Conservation (phyloP, 1,284 basidiomycete genomes). For the Termitomyces sp. region DNA sequence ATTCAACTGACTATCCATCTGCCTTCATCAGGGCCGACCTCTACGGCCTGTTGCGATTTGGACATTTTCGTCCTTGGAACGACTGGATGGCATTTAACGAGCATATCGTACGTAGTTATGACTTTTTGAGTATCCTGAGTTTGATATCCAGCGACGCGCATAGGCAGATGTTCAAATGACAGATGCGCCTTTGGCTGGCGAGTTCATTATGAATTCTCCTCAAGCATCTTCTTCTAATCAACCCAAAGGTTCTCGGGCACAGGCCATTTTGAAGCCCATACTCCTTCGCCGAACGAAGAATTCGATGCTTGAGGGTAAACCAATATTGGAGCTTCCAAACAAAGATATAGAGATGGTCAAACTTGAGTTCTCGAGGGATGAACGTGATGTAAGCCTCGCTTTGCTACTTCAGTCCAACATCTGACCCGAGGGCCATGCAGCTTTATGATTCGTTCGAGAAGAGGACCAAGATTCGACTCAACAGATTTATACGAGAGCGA, state of each 20-base stretch:
- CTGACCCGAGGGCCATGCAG: slow-evolving; percentile 25
- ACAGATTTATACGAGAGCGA: slow-evolving; percentile 50
- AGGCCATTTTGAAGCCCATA: slow-evolving; percentile 7
- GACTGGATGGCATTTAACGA: slow-evolving; percentile 59
- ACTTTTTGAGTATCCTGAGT: not conserved
- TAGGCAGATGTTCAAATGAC: slow-evolving; percentile 47
- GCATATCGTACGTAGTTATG: slow-evolving; percentile 38
- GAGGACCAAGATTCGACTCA: slow-evolving; percentile 47
- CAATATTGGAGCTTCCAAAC: slow-evolving; percentile 51
- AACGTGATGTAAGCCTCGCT: slow-evolving; percentile 45
- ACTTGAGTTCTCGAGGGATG: slow-evolving; percentile 54
- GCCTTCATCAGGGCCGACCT: slow-evolving; percentile 45
- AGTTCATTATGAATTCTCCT: slow-evolving; percentile 4
- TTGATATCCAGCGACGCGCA: not conserved
- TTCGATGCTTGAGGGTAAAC: slow-evolving; percentile 52
- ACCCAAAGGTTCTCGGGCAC: slow-evolving; percentile 5
- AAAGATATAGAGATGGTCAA: slow-evolving; percentile 57
- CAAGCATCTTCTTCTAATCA: not conserved
- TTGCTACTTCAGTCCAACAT: not conserved
- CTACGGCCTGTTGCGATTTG: slow-evolving; percentile 64
- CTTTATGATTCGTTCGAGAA: slow-evolving; percentile 58
- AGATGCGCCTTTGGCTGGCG: slow-evolving; percentile 54
- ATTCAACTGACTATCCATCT: not conserved
- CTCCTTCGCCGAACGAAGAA: slow-evolving; percentile 40
- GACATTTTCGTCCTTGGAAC: slow-evolving; percentile 63